Conservation (phyloP, 805 yeast genomes). For the Saturnispora sekii region DNA sequence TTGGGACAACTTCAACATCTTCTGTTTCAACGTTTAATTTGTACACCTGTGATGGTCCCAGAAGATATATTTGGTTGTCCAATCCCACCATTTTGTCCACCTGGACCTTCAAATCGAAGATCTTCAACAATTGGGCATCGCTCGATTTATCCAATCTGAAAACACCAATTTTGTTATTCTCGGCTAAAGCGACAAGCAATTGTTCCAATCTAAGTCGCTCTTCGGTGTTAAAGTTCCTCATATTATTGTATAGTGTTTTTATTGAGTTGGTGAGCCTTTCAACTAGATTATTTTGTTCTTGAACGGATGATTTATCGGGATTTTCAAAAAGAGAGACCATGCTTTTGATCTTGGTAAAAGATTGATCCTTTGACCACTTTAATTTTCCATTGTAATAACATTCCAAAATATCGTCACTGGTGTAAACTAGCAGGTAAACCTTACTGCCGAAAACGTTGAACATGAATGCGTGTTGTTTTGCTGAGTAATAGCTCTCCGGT, state of each 20-base stretch:
- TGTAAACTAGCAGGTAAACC: slow-evolving; percentile 12
- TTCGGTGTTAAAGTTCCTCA: slow-evolving; percentile 9
- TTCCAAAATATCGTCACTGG: slow-evolving; percentile 12
- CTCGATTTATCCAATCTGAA: slow-evolving; percentile 31
- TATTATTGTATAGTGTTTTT: background rate
- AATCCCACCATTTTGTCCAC: slow-evolving; percentile 11
- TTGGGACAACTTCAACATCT: background rate
- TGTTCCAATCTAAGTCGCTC: slow-evolving; percentile 39
- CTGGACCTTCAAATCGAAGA: slow-evolving; percentile 1
- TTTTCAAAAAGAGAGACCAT: slow-evolving; percentile 22
- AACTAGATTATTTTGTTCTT: background rate
- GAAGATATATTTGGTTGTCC: slow-evolving; percentile 4
- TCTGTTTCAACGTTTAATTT: slow-evolving; percentile 1
- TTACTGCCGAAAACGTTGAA: slow-evolving; percentile 6
- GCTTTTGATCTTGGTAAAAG: slow-evolving; percentile 30
- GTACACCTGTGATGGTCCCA: background rate
- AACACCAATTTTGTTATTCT: slow-evolving; percentile 33
- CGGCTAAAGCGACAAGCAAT: slow-evolving; percentile 32
- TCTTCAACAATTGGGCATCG: slow-evolving; percentile 1
- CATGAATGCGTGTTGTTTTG: slow-evolving; percentile 9
- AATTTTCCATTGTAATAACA: slow-evolving; percentile 19
- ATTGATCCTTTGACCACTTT: slow-evolving; percentile 37
- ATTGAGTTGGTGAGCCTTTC: background rate
- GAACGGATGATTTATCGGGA: slow-evolving; percentile 11
- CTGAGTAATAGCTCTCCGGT: slow-evolving; percentile 16